Evolutionary conservation across 2,329 filamentous ascomycete species (phyloP), one percentile per base, ranked within the genome.

Genomic region (Kalaharituber pfeilii): DNA sequence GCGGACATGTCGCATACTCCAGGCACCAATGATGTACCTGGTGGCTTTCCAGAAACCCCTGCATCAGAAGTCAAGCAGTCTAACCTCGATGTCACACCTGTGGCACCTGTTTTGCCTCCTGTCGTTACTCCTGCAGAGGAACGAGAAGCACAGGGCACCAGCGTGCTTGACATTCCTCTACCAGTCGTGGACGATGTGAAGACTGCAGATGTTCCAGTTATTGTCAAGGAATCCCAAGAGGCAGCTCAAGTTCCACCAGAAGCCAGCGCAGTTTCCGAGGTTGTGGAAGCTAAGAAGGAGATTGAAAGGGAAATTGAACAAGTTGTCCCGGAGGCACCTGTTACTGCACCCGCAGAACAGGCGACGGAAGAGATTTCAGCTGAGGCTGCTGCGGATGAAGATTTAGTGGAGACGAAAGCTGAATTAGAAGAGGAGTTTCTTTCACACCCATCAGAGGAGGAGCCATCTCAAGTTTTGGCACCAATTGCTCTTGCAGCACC

Each of bases 11-110:
- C 82, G 55, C 80, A 75, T 51, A 60, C 62, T 20, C 56, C 62
- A 11, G 60, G 58, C 28, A 50, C 54, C 29, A 56, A 51, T 49
- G 71, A 71, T 58, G 62, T 79, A 15, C 84, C 83, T 3, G 84
- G 82, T 52, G 71, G 77, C 26, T 86, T 84, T 67, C 85, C 86
- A 50, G 75, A 78, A 65, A 91, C 84, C 2, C 84, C 86, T 30
- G 71, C 69, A 49, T 69, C 70, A 57, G 73, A 74, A 59, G 67
- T 67, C 56, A 67, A 68, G 56, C 66, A 68, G 28, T 62, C 70
- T 52, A 68, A 57, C 29, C 59, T 62, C 52, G 61, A 62, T 69
- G 72, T 33, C 29, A 33, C 8, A 8, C 29, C 29, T 33, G n/a
- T n/a, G n/a, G n/a, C n/a, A n/a, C n/a, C n/a, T n/a, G n/a, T n/a